Base-by-base conservation (phyloP, 768 basidiomycete species). In the Cyathus striatus region DNA sequence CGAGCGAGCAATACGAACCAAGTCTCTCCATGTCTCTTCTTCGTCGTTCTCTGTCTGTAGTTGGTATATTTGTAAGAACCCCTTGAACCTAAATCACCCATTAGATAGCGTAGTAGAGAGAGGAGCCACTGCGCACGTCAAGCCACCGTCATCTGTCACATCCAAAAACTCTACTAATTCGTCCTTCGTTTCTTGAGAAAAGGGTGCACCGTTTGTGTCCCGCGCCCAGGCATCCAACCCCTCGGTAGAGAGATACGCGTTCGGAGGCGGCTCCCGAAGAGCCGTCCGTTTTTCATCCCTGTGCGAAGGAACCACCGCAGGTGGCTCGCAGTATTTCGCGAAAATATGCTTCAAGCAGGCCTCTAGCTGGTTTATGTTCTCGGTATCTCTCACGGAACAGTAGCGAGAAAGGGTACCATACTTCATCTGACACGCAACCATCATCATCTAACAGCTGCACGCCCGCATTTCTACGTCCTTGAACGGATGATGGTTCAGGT, bases 21-120 rank as follows among this genome's bases (percentile, higher is more conserved):
- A 62, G 67, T 90, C 88, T 61, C 75, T 70, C 86, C 85, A 90
- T 6, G 88, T 91, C 63, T 91, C 86, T 58, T 81, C 81, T 50
- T 88, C 85, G 49, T 90, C 88, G 48, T 79, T 86, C 51, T 87
- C 84, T 1, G 86, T 88, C 58, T 91, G 89, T n/a, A 90, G 63
- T 52, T 87, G 83, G 54, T 90, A 90, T 42, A 90, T 78, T 57
- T 90, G 86, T 57, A 88, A 56, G 55, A 91, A 90, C 2, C 88
- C 87, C 56, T 83, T 82, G 56, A 87, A 79, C 14, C 87, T 90
- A 40, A 40, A 35, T 39, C 37, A 24, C 21, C 9, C 37, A 40
- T 32, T 43, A 21, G 20, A 40, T 9, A 14, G 14, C 21, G 25
- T 40, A 25, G 27, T 22, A 41, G 20, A 40, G 27, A 23, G n/a